Conservation (phyloP, 2,329 filamentous ascomycete genomes). For the Xylaria sp. region DNA sequence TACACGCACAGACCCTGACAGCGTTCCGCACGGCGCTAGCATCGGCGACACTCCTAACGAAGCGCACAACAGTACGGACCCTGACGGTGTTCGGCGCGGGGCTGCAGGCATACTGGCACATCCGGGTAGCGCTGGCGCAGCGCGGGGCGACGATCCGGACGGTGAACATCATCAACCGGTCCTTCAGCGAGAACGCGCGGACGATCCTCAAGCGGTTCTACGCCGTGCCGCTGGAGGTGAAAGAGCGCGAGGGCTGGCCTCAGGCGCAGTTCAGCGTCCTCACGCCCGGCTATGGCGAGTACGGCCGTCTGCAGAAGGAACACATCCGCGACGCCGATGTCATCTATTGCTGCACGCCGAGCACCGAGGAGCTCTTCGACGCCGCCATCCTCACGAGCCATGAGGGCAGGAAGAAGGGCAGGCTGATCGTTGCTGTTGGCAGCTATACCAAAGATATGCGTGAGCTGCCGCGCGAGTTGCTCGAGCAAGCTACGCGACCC, state of each 20-base stretch:
- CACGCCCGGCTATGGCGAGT: conserved; percentile 77
- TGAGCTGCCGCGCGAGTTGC: conserved; percentile 81
- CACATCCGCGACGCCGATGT: conserved; percentile 78
- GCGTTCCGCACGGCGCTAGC: conserved; percentile 83
- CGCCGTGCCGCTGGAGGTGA: conserved; percentile 55
- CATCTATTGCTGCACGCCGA: conserved; percentile 90
- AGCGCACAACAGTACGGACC: conserved; percentile 76
- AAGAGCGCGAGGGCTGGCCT: conserved; percentile 69
- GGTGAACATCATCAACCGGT: conserved; percentile 84
- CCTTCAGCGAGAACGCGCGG: conserved; percentile 68
- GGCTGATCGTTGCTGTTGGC: conserved; percentile 78
- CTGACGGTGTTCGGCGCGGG: conserved; percentile 88
- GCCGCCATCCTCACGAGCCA: conserved; percentile 74
- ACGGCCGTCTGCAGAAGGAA: conserved; percentile 72
- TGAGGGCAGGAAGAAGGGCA: conserved; percentile 74
- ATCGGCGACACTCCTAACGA: conserved; percentile 71
- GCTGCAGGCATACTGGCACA: conserved; percentile 93
- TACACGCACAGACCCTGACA: conserved; percentile 79
- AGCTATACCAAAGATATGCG: conserved; percentile 78
- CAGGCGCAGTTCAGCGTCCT: conserved; percentile 74
- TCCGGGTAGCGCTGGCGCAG: conserved; percentile 82
- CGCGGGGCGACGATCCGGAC: conserved; percentile 76
- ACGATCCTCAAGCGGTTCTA: conserved; percentile 62
- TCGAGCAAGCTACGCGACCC: conserved; percentile 68
- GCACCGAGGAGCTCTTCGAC: conserved; percentile 79